Conservation (phyloP, 495 filamentous ascomycete genomes). For the Aspergillus ellipticus region DNA sequence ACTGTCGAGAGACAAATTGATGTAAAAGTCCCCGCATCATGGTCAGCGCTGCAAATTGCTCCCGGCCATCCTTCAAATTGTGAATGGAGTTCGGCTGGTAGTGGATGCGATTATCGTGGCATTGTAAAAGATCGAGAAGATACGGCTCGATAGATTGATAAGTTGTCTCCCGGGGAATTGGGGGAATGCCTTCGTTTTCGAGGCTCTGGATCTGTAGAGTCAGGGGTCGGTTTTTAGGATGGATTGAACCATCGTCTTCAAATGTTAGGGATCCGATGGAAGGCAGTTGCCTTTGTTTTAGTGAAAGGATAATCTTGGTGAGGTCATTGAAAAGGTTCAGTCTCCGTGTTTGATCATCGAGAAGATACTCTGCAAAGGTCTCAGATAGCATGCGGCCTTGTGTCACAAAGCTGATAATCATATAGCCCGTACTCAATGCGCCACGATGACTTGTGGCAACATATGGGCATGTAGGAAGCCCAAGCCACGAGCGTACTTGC, state of each 20-base stretch:
- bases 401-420: too few species aligned
- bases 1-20: slow-evolving; percentile 17
- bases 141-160: slow-evolving; percentile 24
- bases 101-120: slow-evolving; percentile 28
- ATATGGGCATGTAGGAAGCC: too few species aligned
- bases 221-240: slow-evolving; percentile 31
- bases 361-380: too few species aligned
- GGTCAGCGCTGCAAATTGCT: slow-evolving; percentile 23
- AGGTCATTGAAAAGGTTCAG: not conserved
- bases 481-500: too few species aligned
- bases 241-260: slow-evolving; percentile 20
- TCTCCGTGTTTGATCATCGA: not conserved
- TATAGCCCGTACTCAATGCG: too few species aligned
- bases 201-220: slow-evolving; percentile 17
- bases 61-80: slow-evolving; percentile 20
- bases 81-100: slow-evolving; percentile 27
- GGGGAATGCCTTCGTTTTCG: slow-evolving; percentile 33
- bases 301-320: slow-evolving; percentile 20
- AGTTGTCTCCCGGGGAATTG: slow-evolving; percentile 23
- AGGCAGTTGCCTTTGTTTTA: slow-evolving; percentile 22
- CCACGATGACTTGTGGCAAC: too few species aligned
- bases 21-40: slow-evolving; percentile 24
- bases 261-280: slow-evolving; percentile 36
- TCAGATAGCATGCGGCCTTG: too few species aligned
- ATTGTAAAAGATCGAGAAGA: slow-evolving; percentile 22